These are phyloP conservation scores for Kazachstania bromeliacearum DNA, from an alignment of 805 yeast species.

Conservation along the genomic window DNA sequence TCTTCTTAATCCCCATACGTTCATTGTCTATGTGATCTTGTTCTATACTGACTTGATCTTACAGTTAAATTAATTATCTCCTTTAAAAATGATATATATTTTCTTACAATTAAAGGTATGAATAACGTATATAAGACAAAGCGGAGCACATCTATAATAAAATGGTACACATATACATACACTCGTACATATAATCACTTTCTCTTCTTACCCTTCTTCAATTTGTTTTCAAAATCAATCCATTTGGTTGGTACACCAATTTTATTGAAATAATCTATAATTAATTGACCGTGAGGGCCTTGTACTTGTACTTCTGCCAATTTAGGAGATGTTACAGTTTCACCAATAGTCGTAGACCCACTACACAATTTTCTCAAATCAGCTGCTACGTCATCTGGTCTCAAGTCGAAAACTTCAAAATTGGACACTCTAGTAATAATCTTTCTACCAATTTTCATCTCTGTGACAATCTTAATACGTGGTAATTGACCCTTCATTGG, in stretches of 20 bases:
- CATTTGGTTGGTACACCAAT: constrained; percentile 57
- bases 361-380: constrained; percentile 74
- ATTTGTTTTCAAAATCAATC: constrained; percentile 57
- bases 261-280: constrained; percentile 48
- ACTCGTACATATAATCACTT: no score
- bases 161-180: no score
- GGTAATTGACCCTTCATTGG: constrained; percentile 63
- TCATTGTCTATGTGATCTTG: no score
- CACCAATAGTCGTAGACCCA: constrained; percentile 73
- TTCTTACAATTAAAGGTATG: no score
- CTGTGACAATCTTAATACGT: constrained; percentile 54
- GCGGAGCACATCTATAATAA: no score
- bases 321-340: constrained; percentile 42
- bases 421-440: constrained; percentile 64
- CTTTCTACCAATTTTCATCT: constrained; percentile 74
- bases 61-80: no score
- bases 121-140: no score
- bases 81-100: no score
- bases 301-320: constrained; percentile 71
- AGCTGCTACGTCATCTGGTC: constrained; percentile 54
- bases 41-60: no score
- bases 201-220: constrained; percentile 44
- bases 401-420: constrained; percentile 58
- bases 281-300: constrained; percentile 71
- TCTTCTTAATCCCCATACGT: no score